Evolutionary conservation across 2,329 filamentous ascomycete species (phyloP), one percentile per base, ranked within the genome.

Genomic region (Neonectria coccinea): DNA sequence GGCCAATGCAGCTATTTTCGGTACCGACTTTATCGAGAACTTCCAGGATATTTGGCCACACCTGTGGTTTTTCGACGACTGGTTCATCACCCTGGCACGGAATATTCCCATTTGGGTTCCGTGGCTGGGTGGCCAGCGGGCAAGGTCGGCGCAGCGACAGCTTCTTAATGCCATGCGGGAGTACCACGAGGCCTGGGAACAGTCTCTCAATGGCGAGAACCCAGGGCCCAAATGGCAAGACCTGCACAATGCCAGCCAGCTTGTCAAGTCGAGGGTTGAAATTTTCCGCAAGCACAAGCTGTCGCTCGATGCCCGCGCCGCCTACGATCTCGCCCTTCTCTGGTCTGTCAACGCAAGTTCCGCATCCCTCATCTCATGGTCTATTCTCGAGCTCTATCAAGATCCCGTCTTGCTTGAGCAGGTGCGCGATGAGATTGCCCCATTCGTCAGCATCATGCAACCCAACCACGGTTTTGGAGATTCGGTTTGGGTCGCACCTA

Each of bases 21-120:
- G 81, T n/a, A 77, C 76, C 3, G 77, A 82, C 62, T 80, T 82
- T 69, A 74, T 80, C 48, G 75, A 80, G 29, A 79, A 82, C 66
- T 81, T 78, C 14, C 75, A 78, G 3, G 76, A 79, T 0, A 75
- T 81, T 20, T 80, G 78, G 73, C 66, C 77, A 36, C 68, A 75
- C 12, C 64, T 82, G 41, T 82, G 80, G 80, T 63, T 68, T 9
- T 79, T 80, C 44, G 78, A 81, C 57, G 70, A 76, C 2, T 75
- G 70, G 4, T 76, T 81, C 50, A 60, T 75, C 10, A 63, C 73
- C 0, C 57, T 81, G 33, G 76, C 76, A 1, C 66, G 76, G 27
- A 70, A 74, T 0, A 36, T 78, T 4, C 77, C 79, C 0, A 63
- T 70, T 4, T 78, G 78, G 76, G 50, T 79, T 0, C 79, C 79